phyloP scores from a whole-genome alignment of 2,329 filamentous ascomycete species.

The Epichloe sibirici region DNA sequence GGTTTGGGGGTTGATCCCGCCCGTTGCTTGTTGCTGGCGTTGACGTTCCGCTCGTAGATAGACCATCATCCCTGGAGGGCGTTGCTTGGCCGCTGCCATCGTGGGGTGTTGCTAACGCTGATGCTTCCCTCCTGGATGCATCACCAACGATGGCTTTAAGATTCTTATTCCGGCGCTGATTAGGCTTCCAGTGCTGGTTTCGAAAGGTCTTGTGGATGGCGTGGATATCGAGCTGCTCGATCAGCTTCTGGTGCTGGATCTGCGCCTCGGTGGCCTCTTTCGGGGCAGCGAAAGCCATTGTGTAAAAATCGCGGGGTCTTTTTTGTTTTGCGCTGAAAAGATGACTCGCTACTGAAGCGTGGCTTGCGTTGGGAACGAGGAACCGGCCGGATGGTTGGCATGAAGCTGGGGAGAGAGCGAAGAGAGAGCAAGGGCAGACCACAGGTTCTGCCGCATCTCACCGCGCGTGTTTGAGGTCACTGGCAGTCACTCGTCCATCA shows the following conservation, averaged over 20 bases:
- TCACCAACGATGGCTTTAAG: constrained; percentile 94
- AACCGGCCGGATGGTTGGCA: not conserved
- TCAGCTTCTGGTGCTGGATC: constrained; percentile 72
- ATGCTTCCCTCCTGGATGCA: constrained; percentile 79
- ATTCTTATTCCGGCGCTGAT: constrained; percentile 95
- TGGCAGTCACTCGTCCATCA: not conserved
- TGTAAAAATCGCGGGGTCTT: not conserved
- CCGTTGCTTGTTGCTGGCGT: constrained; percentile 36
- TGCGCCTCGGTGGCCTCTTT: constrained; percentile 45
- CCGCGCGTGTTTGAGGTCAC: constrained; percentile 14
- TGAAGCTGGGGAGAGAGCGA: not conserved
- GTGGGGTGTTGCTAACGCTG: constrained; percentile 65
- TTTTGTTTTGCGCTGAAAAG: not conserved
- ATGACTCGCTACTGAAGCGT: not conserved
- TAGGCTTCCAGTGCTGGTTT: constrained; percentile 80
- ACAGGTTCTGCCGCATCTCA: constrained; percentile 22
- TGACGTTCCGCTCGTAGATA: constrained; percentile 45
- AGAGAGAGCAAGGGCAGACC: not conserved
- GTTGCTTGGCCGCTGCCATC: constrained; percentile 67
- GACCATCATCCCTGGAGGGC: constrained; percentile 37
- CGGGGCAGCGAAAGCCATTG: constrained; percentile 38
- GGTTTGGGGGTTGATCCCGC: constrained; percentile 47
- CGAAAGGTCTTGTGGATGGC: constrained; percentile 80
- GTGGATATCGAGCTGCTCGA: constrained; percentile 87
- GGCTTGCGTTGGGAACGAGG: too few species aligned